Percentiles rank a stretch among this genome's conserved stretches.
Evolutionary conservation across 2,329 filamentous ascomycete genomes (phyloP).

Genomic region (Xylaria sp.): DNA sequence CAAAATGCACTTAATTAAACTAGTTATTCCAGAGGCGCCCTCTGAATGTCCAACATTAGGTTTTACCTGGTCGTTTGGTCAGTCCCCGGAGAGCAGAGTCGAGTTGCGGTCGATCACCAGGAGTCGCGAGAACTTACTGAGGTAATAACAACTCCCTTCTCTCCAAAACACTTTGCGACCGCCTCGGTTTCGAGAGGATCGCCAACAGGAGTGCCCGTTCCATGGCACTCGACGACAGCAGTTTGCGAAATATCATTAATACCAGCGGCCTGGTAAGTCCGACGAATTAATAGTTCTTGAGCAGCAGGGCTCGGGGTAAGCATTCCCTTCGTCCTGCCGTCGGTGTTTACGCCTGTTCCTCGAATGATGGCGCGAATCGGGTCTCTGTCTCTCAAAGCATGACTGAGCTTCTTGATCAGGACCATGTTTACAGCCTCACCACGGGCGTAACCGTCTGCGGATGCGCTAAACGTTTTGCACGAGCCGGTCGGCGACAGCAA

Average conservation of each 20-base stretch:
- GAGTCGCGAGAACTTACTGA: slow-evolving; percentile 7
- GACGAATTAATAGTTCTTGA: slow-evolving; percentile 25
- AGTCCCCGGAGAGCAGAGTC: background rate
- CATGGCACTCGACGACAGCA: slow-evolving; percentile 27
- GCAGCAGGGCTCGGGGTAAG: slow-evolving; percentile 33
- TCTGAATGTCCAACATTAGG: slow-evolving; percentile 28
- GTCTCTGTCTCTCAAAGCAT: slow-evolving; percentile 32
- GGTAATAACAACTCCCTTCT: slow-evolving; percentile 17
- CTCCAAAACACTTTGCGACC: slow-evolving; percentile 11
- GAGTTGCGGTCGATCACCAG: background rate
- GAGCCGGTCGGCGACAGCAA: slow-evolving; percentile 25
- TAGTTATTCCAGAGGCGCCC: slow-evolving; percentile 27
- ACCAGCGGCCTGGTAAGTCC: background rate
- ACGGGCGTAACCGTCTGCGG: slow-evolving; percentile 41
- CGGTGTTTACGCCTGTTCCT: slow-evolving; percentile 26
- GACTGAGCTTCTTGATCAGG: slow-evolving; percentile 38
- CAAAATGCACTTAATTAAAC: slow-evolving; percentile 30
- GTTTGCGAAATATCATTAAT: slow-evolving; percentile 26
- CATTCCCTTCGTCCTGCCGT: slow-evolving; percentile 8
- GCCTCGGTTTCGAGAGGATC: slow-evolving; percentile 28
- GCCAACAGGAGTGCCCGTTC: slow-evolving; percentile 24
- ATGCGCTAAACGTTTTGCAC: slow-evolving; percentile 33
- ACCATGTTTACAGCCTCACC: slow-evolving; percentile 40
- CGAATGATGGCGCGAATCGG: slow-evolving; percentile 27
- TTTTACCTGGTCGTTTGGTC: slow-evolving; percentile 12